Conservation (phyloP, 2,329 filamentous ascomycete genomes). For the Colletotrichum phormii region DNA sequence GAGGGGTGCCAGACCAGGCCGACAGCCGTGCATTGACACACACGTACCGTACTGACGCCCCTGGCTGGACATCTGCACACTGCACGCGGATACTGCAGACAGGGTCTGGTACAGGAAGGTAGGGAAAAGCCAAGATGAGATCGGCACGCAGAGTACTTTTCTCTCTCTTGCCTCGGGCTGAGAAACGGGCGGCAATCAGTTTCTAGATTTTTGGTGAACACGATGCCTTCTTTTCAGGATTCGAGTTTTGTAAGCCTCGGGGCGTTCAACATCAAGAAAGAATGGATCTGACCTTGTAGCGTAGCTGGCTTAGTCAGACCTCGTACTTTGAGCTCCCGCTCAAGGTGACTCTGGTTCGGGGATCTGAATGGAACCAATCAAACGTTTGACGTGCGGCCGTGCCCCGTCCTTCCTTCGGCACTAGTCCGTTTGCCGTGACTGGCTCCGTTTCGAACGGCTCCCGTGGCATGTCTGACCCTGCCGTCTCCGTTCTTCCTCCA, state of each 20-base stretch:
- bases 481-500: neutral
- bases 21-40: neutral
- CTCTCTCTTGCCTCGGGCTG: neutral
- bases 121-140: neutral
- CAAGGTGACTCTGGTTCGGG: too few relatives aligned
- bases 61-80: neutral
- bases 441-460: conserved; percentile 11
- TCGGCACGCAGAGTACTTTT: neutral
- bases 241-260: neutral
- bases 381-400: neutral
- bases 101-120: neutral
- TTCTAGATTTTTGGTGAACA: neutral
- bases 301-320: neutral
- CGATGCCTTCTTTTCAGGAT: neutral
- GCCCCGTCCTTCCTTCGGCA: neutral
- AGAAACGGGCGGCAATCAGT: neutral
- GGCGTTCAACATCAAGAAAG: neutral
- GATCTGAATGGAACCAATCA: neutral
- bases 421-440: neutral
- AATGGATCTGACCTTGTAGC: neutral
- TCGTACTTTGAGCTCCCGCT: neutral
- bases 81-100: neutral
- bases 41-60: neutral
- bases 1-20: neutral
- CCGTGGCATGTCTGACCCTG: neutral